A percentile compares a stretch with the other conserved stretches of the same genome.
phyloP scores from a whole-genome alignment of 192 early-diverging fungal species.

The Linnemannia exigua region DNA sequence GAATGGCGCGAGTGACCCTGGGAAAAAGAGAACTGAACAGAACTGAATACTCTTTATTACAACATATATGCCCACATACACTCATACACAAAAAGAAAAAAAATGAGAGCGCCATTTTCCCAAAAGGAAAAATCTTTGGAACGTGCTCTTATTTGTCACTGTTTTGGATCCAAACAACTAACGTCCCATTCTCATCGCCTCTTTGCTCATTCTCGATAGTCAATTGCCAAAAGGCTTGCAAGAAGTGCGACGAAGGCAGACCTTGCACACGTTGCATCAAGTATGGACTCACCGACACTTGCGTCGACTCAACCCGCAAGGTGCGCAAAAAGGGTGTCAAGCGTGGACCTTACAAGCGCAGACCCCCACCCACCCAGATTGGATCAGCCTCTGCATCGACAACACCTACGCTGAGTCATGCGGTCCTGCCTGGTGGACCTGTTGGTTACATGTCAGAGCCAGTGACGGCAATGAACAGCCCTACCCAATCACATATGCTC shows the following conservation, averaged over 20 bases:
- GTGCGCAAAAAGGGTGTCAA: slow-evolving; percentile 85
- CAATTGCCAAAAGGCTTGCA: slow-evolving; percentile 91
- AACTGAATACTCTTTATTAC: background rate
- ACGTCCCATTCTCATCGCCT: background rate
- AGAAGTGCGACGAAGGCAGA: slow-evolving; percentile 88
- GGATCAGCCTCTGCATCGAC: slow-evolving; percentile 54
- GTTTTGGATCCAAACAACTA: background rate
- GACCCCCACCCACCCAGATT: slow-evolving; percentile 51
- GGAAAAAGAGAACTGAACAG: slow-evolving; percentile 28
- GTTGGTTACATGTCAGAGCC: slow-evolving; percentile 57
- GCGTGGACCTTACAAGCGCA: slow-evolving; percentile 85
- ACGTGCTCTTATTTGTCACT: slow-evolving; percentile 5
- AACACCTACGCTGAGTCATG: slow-evolving; percentile 47
- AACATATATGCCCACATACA: background rate
- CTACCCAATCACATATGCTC: slow-evolving; percentile 55
- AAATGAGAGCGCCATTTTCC: slow-evolving; percentile 8
- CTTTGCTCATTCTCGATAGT: slow-evolving; percentile 47
- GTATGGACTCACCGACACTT: slow-evolving; percentile 73
- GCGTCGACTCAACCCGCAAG: slow-evolving; percentile 82
- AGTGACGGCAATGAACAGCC: slow-evolving; percentile 50
- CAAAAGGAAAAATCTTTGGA: slow-evolving; percentile 13
- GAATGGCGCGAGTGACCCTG: slow-evolving; percentile 28
- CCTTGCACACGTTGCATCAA: slow-evolving; percentile 87
- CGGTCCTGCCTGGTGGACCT: slow-evolving; percentile 32
- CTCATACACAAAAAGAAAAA: background rate